These are phyloP conservation scores for Balansia obtecta DNA, from an alignment of 2,329 filamentous ascomycete species.

Conservation along the genomic window DNA sequence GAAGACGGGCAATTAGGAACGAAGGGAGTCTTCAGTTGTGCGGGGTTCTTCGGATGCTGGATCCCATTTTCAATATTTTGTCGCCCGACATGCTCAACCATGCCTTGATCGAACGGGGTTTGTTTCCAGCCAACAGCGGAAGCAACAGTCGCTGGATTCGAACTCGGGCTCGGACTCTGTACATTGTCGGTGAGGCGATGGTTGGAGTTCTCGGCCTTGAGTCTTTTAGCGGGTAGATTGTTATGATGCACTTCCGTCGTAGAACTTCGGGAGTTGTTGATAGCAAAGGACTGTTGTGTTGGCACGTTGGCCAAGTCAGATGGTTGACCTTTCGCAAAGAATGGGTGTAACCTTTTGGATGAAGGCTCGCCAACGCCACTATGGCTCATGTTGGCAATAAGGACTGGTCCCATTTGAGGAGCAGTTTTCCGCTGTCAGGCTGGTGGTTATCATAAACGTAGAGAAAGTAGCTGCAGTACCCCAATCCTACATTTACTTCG, in stretches of 20 bases:
- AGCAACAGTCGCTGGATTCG: background rate
- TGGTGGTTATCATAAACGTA: background rate
- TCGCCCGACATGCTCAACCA: background rate
- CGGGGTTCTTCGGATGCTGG: background rate
- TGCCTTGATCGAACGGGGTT: background rate
- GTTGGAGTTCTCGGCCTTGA: slow-evolving; percentile 6
- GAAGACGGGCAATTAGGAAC: background rate
- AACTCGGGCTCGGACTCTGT: background rate
- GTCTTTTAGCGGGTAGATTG: background rate
- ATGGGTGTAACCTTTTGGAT: slow-evolving; percentile 40
- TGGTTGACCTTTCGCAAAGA: slow-evolving; percentile 29
- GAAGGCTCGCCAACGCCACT: slow-evolving; percentile 22
- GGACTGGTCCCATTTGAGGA: slow-evolving; percentile 27
- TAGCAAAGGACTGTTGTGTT: background rate
- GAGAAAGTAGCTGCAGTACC: background rate
- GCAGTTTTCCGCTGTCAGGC: background rate
- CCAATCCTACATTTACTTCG: background rate
- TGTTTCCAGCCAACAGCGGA: background rate
- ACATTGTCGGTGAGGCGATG: slow-evolving; percentile 4
- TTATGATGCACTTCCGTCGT: background rate
- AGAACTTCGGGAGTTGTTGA: background rate
- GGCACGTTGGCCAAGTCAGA: slow-evolving; percentile 4
- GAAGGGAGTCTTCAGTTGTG: background rate
- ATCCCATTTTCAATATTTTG: background rate
- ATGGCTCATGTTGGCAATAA: slow-evolving; percentile 32